Evolutionary conservation across 148 eudicot species (phyloP).

Genomic region (Amaranthus hypochondriacus): DNA sequence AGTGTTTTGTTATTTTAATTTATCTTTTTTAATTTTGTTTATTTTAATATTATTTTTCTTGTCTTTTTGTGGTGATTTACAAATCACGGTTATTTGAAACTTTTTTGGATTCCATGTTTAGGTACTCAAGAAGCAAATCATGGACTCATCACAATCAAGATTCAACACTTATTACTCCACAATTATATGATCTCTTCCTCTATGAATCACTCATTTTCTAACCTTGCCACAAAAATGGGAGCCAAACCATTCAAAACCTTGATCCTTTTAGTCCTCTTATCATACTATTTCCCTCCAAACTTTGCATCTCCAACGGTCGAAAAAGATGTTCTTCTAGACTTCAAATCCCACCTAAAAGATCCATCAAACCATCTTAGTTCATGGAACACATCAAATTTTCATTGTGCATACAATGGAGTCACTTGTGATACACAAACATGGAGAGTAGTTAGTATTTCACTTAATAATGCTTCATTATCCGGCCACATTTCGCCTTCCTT

Average conservation of each 20-base stretch:
- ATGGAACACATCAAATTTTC: conserved; percentile 58
- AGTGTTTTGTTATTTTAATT: neutral
- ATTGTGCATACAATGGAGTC: conserved; percentile 58
- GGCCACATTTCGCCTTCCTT: conserved; percentile 66
- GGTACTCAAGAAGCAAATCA: conserved; percentile 15
- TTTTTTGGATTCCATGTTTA: neutral
- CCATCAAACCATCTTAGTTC: conserved; percentile 58
- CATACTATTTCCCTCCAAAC: conserved; percentile 34
- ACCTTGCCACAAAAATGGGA: conserved; percentile 32
- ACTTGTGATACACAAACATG: conserved; percentile 58
- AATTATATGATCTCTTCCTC: neutral
- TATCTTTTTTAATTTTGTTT: neutral
- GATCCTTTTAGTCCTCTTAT: conserved; percentile 31
- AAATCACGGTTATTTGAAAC: no score
- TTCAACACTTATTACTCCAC: conserved; percentile 10
- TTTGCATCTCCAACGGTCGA: conserved; percentile 33
- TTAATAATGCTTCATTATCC: conserved; percentile 48
- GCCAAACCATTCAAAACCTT: conserved; percentile 2
- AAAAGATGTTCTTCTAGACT: conserved; percentile 56
- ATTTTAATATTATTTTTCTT: no score
- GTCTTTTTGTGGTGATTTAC: no score
- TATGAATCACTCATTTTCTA: conserved; percentile 20
- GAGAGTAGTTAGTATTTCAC: conserved; percentile 43
- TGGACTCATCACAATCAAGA: conserved; percentile 22
- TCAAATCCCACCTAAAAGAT: conserved; percentile 70